These are phyloP conservation scores for Metschnikowia colocasiae DNA, from an alignment of 805 yeast genomes.

Conservation along the genomic window DNA sequence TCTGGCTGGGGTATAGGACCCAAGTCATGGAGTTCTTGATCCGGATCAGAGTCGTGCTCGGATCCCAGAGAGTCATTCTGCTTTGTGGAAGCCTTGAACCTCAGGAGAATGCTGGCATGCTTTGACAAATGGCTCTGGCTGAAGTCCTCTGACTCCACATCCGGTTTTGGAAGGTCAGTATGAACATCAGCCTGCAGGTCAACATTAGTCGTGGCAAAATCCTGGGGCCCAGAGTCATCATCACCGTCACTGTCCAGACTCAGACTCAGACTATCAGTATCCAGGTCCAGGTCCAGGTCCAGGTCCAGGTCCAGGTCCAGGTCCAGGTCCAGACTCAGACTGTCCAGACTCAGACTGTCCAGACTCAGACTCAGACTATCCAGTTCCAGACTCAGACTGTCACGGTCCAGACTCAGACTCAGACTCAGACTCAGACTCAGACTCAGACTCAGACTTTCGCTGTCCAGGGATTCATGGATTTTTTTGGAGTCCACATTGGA, in stretches of 20 bases:
- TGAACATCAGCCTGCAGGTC: neutral
- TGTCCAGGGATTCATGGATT: neutral
- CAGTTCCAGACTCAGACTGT: neutral
- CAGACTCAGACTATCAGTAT: slow-evolving; percentile 14
- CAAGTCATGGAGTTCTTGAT: slow-evolving; percentile 31
- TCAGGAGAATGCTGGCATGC: slow-evolving; percentile 48
- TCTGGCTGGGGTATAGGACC: slow-evolving; percentile 86
- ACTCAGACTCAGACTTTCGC: slow-evolving; percentile 12
- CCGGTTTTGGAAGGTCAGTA: neutral
- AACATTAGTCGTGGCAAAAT: slow-evolving; percentile 3
- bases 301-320: neutral
- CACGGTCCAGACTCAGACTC: slow-evolving; percentile 3
- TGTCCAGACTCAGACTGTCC: slow-evolving; percentile 6
- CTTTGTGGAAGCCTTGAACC: slow-evolving; percentile 39
- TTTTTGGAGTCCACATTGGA: neutral
- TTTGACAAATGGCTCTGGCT: slow-evolving; percentile 25
- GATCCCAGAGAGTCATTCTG: slow-evolving; percentile 23
- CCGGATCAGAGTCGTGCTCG: slow-evolving; percentile 17
- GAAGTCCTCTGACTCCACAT: neutral
- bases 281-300: slow-evolving; percentile 4
- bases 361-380: slow-evolving; percentile 15
- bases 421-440: slow-evolving; percentile 3
- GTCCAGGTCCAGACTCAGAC: too few species aligned
- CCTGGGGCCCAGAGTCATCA: slow-evolving; percentile 9
- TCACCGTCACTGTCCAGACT: slow-evolving; percentile 13